Base-by-base conservation (phyloP, 2,329 filamentous ascomycete genomes). In the Botrytis porri region DNA sequence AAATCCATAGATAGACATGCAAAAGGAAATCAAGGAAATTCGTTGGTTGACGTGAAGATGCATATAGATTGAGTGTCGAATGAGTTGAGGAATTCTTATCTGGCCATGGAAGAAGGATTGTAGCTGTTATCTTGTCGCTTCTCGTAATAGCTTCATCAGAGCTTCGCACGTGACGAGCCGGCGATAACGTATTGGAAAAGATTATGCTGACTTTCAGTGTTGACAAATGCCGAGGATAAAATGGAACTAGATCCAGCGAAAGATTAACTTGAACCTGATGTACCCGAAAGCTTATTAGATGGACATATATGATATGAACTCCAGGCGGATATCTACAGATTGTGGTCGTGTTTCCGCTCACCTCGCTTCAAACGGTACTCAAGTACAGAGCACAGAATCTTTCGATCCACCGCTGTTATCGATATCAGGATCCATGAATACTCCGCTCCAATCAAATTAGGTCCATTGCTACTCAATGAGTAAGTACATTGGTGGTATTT, bases 141-240 rank as follows among this genome's bases (percentile, higher is more conserved):
- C 69, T 64, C 59, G 69, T 70, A 70, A 70, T 70, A 70, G 69
- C 69, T 70, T 70, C 69, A 63, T 57, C 32, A 32, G 48, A 64
- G 59, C 32, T 48, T 62, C n/a, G 22, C 69, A 70, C 69, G 69
- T 70, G 69, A 70, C 54, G 41, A 51, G 48, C 22, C 18, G 35
- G 32, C 9, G 41, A 35, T 70, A 64, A 64, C 69, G 32, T 41
- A 64, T 39, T 70, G 32, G 35, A 51, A 64, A 64, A 39, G n/a
- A 22, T 41, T 41, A 32, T 39, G 29, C 37, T 70, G 59, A 70
- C 59, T 64, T 70, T n/a, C 18, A 41, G 16, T 22, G 14, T 51
- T 70, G 57, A 70, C 59, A 51, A 37, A 51, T 64, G 10, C 41
- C 41, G 57, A 29, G 25, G 29, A 22, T 2, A n/a, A 37, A 25